Base-by-base conservation (phyloP, 2,329 filamentous ascomycete genomes). In the Aspergillus caelatus region DNA sequence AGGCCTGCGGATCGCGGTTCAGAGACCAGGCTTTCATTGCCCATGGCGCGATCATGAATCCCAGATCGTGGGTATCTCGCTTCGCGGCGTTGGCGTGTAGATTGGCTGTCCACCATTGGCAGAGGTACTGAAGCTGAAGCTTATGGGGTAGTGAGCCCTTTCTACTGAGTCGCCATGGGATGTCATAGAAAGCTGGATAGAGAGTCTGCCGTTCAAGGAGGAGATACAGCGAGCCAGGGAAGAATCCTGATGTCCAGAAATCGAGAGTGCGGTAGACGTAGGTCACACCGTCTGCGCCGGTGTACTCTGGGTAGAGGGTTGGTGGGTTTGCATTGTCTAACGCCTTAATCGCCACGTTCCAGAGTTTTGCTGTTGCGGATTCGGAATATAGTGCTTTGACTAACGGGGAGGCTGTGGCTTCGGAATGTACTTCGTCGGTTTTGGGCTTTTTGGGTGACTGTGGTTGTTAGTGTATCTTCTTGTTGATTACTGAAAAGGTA, bases 61-160 rank as follows among this genome's bases (percentile, higher is more conserved):
- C 83, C 62, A 86, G 78, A 48, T 86, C 84, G 62, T 86, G 84
- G 0, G 84, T 86, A 60, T 85, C 82, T 4, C 77, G 85, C 34
- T 81, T 78, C 63, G 63, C 71, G 10, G 77, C 70, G 73, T 81
- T 81, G 19, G 55, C 65, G 56, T 80, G 76, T 0, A 82, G 65
- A 54, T 72, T 75, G 45, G 71, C 65, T 3, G 79, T 77, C 81
- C 81, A 82, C 80, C 79, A 82, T 30, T 73, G 73, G 64, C 80
- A 80, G 9, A 70, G 65, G 21, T 71, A 39, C 14, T 67, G 56
- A 4, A 70, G 58, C 50, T 69, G 68, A 19, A 70, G 62, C 1
- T 10, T 36, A 48, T 68, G 65, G 1, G 65, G 63, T 8, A 36
- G 34, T 14, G 58, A 64, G 30, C 4, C 62, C 43, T 19, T 63